Evolutionary conservation across 371 early-diverging fungal species (phyloP).

Genomic region (Mortierella sp.): DNA sequence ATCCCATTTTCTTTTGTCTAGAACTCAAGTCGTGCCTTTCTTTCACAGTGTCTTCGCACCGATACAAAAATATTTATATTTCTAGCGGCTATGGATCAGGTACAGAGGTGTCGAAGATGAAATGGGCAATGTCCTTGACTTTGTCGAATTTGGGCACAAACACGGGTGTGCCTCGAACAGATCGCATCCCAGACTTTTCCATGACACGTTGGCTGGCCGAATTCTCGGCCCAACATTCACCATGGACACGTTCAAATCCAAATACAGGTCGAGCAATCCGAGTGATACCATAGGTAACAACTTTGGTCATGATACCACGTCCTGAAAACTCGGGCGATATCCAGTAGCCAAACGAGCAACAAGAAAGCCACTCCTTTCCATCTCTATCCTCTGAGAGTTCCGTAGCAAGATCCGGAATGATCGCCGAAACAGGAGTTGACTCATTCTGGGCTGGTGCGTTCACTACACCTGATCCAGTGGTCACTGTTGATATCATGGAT

Average conservation of each 20-base stretch:
- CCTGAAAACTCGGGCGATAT: conserved; percentile 35
- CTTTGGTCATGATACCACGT: conserved; percentile 28
- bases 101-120: conserved; percentile 10
- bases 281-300: conserved; percentile 14
- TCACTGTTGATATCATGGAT: too few species aligned
- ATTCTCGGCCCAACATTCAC: conserved; percentile 43
- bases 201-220: conserved; percentile 31
- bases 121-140: conserved; percentile 29
- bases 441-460: too few species aligned
- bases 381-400: neutral
- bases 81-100: too few species aligned
- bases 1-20: too few species aligned
- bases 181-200: conserved; percentile 29
- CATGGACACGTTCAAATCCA: conserved; percentile 44
- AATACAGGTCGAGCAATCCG: conserved; percentile 18
- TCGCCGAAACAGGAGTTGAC: conserved; percentile 9
- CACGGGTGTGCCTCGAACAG: conserved; percentile 12
- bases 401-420: neutral
- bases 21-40: too few species aligned
- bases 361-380: conserved; percentile 5
- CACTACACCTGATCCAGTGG: too few species aligned
- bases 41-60: too few species aligned
- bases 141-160: conserved; percentile 43
- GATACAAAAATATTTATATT: too few species aligned
- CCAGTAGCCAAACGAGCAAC: conserved; percentile 41